phyloP scores from a whole-genome alignment of 495 filamentous ascomycete genomes.

The Hypoxylon fuscum region DNA sequence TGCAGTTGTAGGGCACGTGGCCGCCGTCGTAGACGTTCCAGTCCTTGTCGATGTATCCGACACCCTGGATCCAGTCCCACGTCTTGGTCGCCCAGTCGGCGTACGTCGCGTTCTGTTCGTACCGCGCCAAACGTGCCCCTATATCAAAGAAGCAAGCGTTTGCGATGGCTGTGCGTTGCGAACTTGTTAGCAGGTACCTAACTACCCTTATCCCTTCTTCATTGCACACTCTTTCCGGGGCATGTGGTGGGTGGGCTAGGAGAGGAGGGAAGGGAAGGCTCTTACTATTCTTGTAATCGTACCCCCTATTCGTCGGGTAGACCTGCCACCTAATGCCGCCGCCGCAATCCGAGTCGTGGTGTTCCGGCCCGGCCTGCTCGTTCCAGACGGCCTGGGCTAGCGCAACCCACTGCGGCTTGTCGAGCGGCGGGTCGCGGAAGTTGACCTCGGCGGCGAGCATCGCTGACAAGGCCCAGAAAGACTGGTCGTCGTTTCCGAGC shows the following conservation, averaged over 20 bases:
- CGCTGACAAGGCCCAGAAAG: slow-evolving; percentile 77
- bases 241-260: no score
- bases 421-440: slow-evolving; percentile 67
- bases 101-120: slow-evolving; percentile 82
- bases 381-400: slow-evolving; percentile 85
- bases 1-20: slow-evolving; percentile 70
- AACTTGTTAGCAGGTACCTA: slow-evolving; percentile 9
- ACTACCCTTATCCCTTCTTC: neutral
- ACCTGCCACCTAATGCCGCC: slow-evolving; percentile 89
- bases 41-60: slow-evolving; percentile 69
- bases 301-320: slow-evolving; percentile 77
- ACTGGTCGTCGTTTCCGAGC: slow-evolving; percentile 86
- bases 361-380: slow-evolving; percentile 62
- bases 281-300: slow-evolving; percentile 86
- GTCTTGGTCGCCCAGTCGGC: slow-evolving; percentile 75
- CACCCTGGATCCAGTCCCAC: slow-evolving; percentile 73
- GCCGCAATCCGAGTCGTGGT: slow-evolving; percentile 72
- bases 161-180: slow-evolving; percentile 61
- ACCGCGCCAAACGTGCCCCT: slow-evolving; percentile 78
- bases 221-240: no score
- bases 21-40: slow-evolving; percentile 81
- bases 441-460: slow-evolving; percentile 78
- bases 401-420: slow-evolving; percentile 72
- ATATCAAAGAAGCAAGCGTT: slow-evolving; percentile 90
- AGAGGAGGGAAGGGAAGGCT: neutral